Base-by-base conservation (phyloP, 148 eudicot genomes). In the Nepenthes mirabilis region DNA sequence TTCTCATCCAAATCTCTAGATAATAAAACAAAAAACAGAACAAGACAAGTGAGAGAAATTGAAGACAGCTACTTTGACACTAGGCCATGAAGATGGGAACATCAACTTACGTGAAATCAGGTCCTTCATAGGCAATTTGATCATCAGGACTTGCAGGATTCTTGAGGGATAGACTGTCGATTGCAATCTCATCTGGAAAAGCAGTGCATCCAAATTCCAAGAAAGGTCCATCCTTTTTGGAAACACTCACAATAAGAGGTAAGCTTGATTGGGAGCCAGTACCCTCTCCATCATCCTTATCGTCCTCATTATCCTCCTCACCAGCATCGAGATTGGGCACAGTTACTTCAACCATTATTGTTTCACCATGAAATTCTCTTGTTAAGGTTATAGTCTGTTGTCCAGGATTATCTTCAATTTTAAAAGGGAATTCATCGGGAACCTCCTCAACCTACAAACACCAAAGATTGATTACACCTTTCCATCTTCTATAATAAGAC, bases 1-100 rank as follows among this genome's bases (percentile, higher is more conserved):
- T 86, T 86, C 61, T 83, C 94, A 76, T 86, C 88, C 86, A 86
- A 77, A 55, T 80, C 86, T 65, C 94, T 86, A 45, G 52, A 47
- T 61, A 65, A 11, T 34, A 55, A 32, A 37, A 9, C 47, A 47
- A 14, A 14, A 23, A 55, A 11, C 37, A 9, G 12, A 33, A 34
- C 45, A 55, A 0, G 9, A 33, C 47, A 49, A 49, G 12, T 49
- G 10, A 2, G 32, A 65, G 10, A 48, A 45, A 43, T 43, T 2
- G 9, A 34, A 6, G 12, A 7, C 43, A 34, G 34, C 11, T n/a
- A 55, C 53, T 13, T 50, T 51, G 23, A 6, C 33, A 12, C n/a
- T 51, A 8, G 6, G 9, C 1, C 9, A 4, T 3, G 49, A 40
- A 51, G 6, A 45, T 35, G 48, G 32, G 65, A 14, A 33, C 4